Conservation (phyloP, 1,139 yeast genomes). For the Yamadazyma siamensis region DNA sequence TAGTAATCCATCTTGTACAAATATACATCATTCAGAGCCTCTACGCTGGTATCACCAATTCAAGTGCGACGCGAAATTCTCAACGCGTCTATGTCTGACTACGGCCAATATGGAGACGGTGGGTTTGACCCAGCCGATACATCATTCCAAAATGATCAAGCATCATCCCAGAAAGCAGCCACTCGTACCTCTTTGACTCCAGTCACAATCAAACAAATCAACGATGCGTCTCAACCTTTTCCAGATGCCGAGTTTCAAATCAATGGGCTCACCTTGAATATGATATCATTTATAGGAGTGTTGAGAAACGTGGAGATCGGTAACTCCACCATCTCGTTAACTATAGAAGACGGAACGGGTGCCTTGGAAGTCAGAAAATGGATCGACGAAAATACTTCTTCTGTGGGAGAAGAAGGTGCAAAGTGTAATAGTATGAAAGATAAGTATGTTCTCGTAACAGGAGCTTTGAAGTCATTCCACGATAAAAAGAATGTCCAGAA, state of each 20-base stretch:
- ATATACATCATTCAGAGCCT: no score
- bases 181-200: constrained; percentile 60
- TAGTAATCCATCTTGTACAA: constrained; percentile 1
- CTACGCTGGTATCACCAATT: neutral
- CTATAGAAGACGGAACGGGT: constrained; percentile 86
- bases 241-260: constrained; percentile 76
- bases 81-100: constrained; percentile 4
- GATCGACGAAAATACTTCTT: constrained; percentile 51
- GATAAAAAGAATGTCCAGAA: constrained; percentile 66
- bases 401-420: constrained; percentile 34
- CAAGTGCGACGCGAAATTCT: neutral
- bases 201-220: constrained; percentile 77
- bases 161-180: constrained; percentile 29
- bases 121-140: constrained; percentile 31
- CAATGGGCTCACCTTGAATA: constrained; percentile 59
- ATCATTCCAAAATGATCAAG: constrained; percentile 9
- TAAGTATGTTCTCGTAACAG: constrained; percentile 66
- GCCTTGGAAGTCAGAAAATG: constrained; percentile 66
- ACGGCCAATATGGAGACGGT: constrained; percentile 26
- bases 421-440: constrained; percentile 26
- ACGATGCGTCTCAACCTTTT: constrained; percentile 59
- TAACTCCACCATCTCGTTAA: constrained; percentile 50
- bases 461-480: constrained; percentile 68
- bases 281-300: constrained; percentile 64
- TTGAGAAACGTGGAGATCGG: constrained; percentile 54